phyloP scores from a whole-genome alignment of 345 rosid species.

The Lepidium aucheri region DNA sequence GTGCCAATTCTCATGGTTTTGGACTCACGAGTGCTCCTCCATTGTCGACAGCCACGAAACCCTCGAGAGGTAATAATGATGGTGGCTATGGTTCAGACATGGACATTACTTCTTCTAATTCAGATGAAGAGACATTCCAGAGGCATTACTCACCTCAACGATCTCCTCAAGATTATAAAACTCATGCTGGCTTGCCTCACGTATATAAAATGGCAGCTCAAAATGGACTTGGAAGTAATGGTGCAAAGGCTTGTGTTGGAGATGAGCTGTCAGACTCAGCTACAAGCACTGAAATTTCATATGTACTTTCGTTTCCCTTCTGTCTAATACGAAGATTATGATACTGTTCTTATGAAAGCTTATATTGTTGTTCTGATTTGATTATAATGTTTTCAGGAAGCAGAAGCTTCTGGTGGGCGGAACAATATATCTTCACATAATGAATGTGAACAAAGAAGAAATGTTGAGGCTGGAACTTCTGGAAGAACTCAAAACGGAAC shows the following conservation, averaged over 20 bases:
- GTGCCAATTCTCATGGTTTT: constrained; percentile 22
- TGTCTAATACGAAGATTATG: constrained; percentile 3
- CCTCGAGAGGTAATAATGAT: constrained; percentile 25
- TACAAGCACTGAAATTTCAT: constrained; percentile 53
- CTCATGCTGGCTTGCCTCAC: constrained; percentile 19
- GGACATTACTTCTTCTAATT: constrained; percentile 50
- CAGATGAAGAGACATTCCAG: constrained; percentile 48
- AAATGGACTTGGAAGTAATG: constrained; percentile 23
- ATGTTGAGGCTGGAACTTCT: constrained; percentile 27
- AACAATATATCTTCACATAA: constrained; percentile 26
- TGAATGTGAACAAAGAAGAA: constrained; percentile 43
- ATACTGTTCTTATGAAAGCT: constrained; percentile 2
- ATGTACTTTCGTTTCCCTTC: neutral
- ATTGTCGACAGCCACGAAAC: constrained; percentile 26
- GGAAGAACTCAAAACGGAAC: constrained; percentile 37
- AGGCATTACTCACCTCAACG: constrained; percentile 37
- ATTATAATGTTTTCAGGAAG: constrained; percentile 35
- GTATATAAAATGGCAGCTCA: constrained; percentile 15
- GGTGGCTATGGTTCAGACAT: constrained; percentile 56
- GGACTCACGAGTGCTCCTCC: constrained; percentile 39
- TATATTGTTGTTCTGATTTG: neutral
- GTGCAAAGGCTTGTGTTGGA: constrained; percentile 23
- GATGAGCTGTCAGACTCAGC: constrained; percentile 56
- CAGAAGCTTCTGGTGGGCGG: constrained; percentile 30
- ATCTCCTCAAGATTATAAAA: constrained; percentile 48